Evolutionary conservation across 495 filamentous ascomycete species (phyloP), one percentile per base, ranked within the genome.

Genomic region (Xylaria acuta): DNA sequence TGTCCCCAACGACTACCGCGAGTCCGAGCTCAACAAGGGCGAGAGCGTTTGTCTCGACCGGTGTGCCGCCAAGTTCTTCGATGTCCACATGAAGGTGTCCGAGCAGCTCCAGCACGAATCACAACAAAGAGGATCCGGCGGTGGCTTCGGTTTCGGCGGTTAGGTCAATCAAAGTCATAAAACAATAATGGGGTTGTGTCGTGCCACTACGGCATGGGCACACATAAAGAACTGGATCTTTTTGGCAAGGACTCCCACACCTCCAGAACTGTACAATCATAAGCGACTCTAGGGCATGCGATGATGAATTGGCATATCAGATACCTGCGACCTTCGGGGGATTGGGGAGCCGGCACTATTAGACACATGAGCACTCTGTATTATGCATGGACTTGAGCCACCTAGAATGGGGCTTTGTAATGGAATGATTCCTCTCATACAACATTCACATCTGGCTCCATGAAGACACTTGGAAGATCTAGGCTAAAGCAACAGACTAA

Each of bases 41-140:
- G 96, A 99, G 84, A 92, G 92, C 67, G 96, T 98, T 74, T 99
- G 96, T 85, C 89, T 99, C 73, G 96, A 99, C 85, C 93, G 96
- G 73, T 99, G 96, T 84, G 90, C 95, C 47, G 87, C 92, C 79
- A 99, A 99, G 86, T 98, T 98, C 88, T 97, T 99, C 84, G 96
- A 99, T 72, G 94, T 97, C 78, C 93, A 97, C 82, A 88, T 96
- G 85, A 98, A 97, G 86, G 92, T 99, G 58, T 87, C 85, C 54
- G 87, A 89, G 69, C 79, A 85, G 71, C 77, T 89, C 70, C 86
- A 89, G 74, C 80, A 82, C 68, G 83, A 88, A 74, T 82, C 82
- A 58, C 77, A 80, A 77, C 76, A 72, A 58, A 84, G 79, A 70
- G 83, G 80, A n/a, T n/a, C n/a, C 11, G 78, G 70, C n/a, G 80